Evolutionary conservation across 768 basidiomycete species (phyloP), one percentile per base, ranked within the genome.

Genomic region (Suillus subalutaceus): DNA sequence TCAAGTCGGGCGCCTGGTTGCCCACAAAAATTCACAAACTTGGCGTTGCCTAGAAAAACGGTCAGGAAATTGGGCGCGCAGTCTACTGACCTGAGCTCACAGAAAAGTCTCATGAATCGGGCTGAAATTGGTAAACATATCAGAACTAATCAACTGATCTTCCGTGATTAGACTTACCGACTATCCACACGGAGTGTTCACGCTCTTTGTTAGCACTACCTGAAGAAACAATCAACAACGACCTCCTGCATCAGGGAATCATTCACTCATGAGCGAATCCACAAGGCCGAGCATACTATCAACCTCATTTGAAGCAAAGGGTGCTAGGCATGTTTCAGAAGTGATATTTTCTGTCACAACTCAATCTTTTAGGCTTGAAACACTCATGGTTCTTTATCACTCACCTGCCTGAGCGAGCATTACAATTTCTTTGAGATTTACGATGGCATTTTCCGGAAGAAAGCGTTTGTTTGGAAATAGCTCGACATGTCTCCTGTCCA

Each of bases 1-100:
- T 72, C 64, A 0, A 83, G 68, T 32, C 80, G 79, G 8, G 35
- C 6, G 35, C 35, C 35, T 37, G 35, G 35, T 37, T 37, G 35
- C 6, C 35, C 35, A 37, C 35, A 68, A 44, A 77, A 79, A 48
- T 82, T 77, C 26, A 75, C 58, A 50, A 80, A 79, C 30, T 72
- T 68, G 20, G 74, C 71, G 20, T 71, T 48, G 18, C 58, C 78
- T 79, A 10, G 16, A 10, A 20, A 12, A 38, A 13, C 15, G 13
- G 23, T 52, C 23, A 52, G 50, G 50, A 52, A 26, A 26, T 23
- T 20, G 18, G 41, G 18, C 37, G 32, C n/a, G 43, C 32, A 18
- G 55, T 4, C 10, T 23, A 15, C 23, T 50, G 12, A 20, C 38
- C 23, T 56, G 4, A 20, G 61, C 60, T 41, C 38, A 50, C 65